Base-by-base conservation (phyloP, 2,329 filamentous ascomycete genomes). In the Colletotrichum sp. region DNA sequence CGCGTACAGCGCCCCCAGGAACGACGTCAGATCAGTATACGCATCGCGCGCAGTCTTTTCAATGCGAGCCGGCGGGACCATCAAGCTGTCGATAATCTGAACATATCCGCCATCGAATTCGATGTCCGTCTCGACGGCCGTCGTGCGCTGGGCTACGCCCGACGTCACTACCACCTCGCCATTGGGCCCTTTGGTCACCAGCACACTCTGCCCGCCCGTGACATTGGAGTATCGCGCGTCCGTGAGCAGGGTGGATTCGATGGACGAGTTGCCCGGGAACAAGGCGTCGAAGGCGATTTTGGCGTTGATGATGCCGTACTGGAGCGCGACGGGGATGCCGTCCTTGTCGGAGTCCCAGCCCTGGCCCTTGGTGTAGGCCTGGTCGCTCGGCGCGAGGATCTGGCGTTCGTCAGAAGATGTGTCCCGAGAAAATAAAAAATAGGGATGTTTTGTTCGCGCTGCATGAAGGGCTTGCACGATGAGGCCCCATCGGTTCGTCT, bases 301-400 rank as follows among this genome's bases (percentile, higher is more conserved):
- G 63, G 87, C 88, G 61, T 87, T 84, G 52, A 93, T 84, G 71
- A 93, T 88, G 83, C 94, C 92, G 82, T 94, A 94, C 66, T 88
- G 84, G 7, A 94, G 87, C 48, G 83, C 82, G 28, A 86, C 81
- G 6, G 87, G 83, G 13, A 90, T 84, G 61, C 83, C 83, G 70
- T 82, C 80, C 78, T 88, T 81, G 13, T 90, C 84, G 13, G 85
- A 80, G 9, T 86, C 82, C 81, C 86, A 88, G 66, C 72, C 72
- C 30, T 76, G 72, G 36, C 72, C 69, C 34, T 74, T 77, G 25
- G 90, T 79, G 83, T 93, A 92, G 25, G 91, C 91, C 6, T 85
- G 84, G 79, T 92, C 90, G 77, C 85, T 89, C 7, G 92, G 92
- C 0, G 89, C 91, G 78, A 92, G 90, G 78, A 93, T 86, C 83